Evolutionary conservation across 2,329 filamentous ascomycete genomes (phyloP).

Genomic region (Ceratocystis smalleyi): DNA sequence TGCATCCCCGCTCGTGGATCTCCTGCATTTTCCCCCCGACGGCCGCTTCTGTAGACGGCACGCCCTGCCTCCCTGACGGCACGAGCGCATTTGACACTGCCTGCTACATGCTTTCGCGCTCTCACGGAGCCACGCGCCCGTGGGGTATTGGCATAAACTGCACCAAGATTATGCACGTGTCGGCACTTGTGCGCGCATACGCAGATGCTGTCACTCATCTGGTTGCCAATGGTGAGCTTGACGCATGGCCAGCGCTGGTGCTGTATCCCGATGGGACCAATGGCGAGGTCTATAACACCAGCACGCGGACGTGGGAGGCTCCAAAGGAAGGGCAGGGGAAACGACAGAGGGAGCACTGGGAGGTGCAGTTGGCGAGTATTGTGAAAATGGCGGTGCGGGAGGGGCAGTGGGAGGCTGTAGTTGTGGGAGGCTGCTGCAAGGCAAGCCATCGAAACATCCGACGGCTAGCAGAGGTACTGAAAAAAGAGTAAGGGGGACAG

Average conservation of each 20-base stretch:
- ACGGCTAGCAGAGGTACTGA: neutral
- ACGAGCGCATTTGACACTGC: constrained; percentile 26
- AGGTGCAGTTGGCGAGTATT: constrained; percentile 28
- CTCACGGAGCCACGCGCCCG: constrained; percentile 25
- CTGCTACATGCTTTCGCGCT: constrained; percentile 26
- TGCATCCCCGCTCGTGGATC: constrained; percentile 39
- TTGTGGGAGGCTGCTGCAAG: constrained; percentile 41
- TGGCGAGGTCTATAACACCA: constrained; percentile 51
- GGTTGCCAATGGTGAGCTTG: constrained; percentile 23
- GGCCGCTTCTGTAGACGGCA: constrained; percentile 26
- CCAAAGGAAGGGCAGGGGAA: constrained; percentile 16
- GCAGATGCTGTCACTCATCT: constrained; percentile 33
- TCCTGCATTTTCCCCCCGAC: constrained; percentile 42
- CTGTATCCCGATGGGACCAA: constrained; percentile 56
- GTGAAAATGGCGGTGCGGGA: constrained; percentile 26
- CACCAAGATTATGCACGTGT: constrained; percentile 49
- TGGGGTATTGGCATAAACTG: constrained; percentile 56
- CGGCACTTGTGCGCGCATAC: constrained; percentile 37
- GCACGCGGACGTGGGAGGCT: constrained; percentile 42
- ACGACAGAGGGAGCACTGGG: constrained; percentile 27
- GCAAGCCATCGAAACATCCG: constrained; percentile 27
- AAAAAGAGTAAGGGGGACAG: neutral
- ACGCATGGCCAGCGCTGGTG: constrained; percentile 37
- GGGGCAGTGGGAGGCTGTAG: constrained; percentile 30
- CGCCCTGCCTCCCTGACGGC: constrained; percentile 41